A percentile compares a stretch with the other conserved stretches of the same genome.
These are phyloP conservation scores for Prunus dulcis DNA, from an alignment of 306 rosid genomes.

Conservation along the genomic window DNA sequence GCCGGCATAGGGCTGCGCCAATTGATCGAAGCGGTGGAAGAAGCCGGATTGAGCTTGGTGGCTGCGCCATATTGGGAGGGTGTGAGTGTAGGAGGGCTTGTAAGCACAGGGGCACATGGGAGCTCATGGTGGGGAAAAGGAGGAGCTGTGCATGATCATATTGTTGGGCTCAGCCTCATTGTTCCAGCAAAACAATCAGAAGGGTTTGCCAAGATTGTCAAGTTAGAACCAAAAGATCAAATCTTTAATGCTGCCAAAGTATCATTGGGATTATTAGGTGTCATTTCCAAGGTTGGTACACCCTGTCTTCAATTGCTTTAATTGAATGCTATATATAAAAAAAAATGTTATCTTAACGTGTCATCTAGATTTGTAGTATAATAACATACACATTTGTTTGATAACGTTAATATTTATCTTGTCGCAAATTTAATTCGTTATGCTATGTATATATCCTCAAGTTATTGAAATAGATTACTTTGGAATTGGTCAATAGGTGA, in stretches of 20 bases:
- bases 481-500: conserved; percentile 37
- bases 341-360: no score
- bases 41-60: conserved; percentile 37
- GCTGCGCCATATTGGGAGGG: conserved; percentile 54
- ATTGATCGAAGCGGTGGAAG: conserved; percentile 35
- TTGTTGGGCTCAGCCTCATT: conserved; percentile 47
- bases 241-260: conserved; percentile 60
- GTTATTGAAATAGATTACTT: neutral
- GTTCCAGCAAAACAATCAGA: conserved; percentile 52
- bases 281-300: conserved; percentile 62
- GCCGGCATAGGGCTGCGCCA: conserved; percentile 35
- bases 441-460: neutral
- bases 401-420: no score
- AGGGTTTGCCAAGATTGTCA: conserved; percentile 57
- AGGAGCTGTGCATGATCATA: conserved; percentile 69
- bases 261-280: conserved; percentile 64
- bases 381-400: no score
- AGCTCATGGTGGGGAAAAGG: conserved; percentile 71
- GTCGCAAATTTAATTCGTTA: no score
- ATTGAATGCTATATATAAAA: neutral
- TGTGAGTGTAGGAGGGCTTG: conserved; percentile 39
- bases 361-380: no score
- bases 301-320: neutral
- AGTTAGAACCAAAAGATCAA: conserved; percentile 32
- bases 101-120: conserved; percentile 48